Evolutionary conservation across 73 alveolate genomes (phyloP).

Genomic region (Uronychia setigera): DNA sequence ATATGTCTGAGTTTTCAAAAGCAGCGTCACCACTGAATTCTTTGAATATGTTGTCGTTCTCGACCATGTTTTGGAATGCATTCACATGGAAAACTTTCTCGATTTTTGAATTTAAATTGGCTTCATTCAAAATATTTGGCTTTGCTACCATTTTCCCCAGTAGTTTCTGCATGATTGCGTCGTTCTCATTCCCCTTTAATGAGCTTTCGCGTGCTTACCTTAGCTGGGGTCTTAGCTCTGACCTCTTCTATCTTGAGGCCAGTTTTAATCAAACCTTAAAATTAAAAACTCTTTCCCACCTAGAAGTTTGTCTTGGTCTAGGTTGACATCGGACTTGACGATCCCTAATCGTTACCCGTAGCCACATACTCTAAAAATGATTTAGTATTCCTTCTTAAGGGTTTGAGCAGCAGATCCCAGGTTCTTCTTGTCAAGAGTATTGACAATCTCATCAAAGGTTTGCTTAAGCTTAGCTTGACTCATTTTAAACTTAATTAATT

Average conservation of each 20-base stretch:
- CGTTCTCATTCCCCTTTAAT: slow-evolving; percentile 59
- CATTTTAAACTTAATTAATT: no score
- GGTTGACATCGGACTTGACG: no score
- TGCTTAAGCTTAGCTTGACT: no score
- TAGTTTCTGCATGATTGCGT: slow-evolving; percentile 86
- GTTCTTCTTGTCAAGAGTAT: background rate
- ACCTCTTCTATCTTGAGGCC: background rate
- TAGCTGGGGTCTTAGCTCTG: background rate
- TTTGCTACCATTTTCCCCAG: slow-evolving; percentile 77
- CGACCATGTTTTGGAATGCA: slow-evolving; percentile 87
- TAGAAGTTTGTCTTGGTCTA: background rate
- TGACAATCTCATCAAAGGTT: background rate
- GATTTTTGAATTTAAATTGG: slow-evolving; percentile 59
- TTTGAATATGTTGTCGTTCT: slow-evolving; percentile 76
- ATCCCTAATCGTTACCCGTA: background rate
- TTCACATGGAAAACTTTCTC: slow-evolving; percentile 79
- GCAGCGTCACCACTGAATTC: slow-evolving; percentile 32
- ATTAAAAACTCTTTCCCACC: background rate
- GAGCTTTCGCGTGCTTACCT: background rate
- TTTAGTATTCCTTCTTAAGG: slow-evolving; percentile 6
- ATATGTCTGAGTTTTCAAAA: slow-evolving; percentile 35
- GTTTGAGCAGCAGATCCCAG: slow-evolving; percentile 6
- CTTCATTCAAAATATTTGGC: slow-evolving; percentile 77
- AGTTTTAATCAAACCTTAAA: background rate
- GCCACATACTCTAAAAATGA: no score